Evolutionary conservation across 306 rosid species (phyloP).

Genomic region (Carpinus viminea): DNA sequence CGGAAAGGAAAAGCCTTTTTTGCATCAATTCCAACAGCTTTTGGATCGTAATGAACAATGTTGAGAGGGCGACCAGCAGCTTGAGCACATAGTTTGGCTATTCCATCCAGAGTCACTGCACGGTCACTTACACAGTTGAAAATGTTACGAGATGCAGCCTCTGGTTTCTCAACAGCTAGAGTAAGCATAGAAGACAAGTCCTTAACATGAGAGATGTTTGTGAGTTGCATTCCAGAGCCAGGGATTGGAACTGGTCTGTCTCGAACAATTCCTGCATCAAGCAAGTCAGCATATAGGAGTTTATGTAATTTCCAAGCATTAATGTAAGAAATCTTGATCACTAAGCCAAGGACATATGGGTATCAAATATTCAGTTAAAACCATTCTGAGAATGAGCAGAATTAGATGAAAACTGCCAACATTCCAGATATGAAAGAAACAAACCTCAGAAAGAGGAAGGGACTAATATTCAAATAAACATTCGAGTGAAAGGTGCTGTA

Average conservation of each 20-base stretch:
- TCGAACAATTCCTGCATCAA: slow-evolving; percentile 75
- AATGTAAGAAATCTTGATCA: background rate
- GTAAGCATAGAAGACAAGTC: slow-evolving; percentile 88
- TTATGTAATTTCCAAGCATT: background rate
- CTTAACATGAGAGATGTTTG: slow-evolving; percentile 78
- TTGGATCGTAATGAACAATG: slow-evolving; percentile 86
- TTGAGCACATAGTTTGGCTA: slow-evolving; percentile 88
- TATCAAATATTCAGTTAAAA: background rate
- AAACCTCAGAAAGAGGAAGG: no score
- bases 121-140: slow-evolving; percentile 84
- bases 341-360: background rate
- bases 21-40: slow-evolving; percentile 76
- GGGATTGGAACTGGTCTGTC: slow-evolving; percentile 88
- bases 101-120: slow-evolving; percentile 85
- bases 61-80: slow-evolving; percentile 80
- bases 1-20: slow-evolving; percentile 97
- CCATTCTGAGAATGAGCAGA: background rate
- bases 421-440: no score
- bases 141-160: slow-evolving; percentile 59
- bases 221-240: slow-evolving; percentile 86
- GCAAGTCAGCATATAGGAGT: background rate
- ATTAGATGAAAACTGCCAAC: background rate
- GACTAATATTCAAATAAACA: no score
- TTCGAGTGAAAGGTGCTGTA: no score
- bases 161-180: slow-evolving; percentile 79